Percentiles rank a stretch among this genome's conserved stretches.
Evolutionary conservation across 768 basidiomycete species (phyloP).

Genomic region (Chalciporus chontae): DNA sequence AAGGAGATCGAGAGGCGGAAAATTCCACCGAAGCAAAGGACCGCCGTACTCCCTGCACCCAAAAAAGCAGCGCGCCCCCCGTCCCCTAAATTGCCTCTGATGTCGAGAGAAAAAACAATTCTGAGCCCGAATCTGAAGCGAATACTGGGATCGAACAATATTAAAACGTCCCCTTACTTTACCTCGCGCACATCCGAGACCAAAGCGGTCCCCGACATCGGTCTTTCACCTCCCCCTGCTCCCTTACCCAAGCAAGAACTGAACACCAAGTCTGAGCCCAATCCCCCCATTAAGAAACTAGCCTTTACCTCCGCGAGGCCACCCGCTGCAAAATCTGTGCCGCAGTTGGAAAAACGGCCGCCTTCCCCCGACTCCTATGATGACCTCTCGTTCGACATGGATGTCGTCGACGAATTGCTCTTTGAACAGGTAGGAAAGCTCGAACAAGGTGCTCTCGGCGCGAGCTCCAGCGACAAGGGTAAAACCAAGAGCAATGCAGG

Average conservation of each 20-base stretch:
- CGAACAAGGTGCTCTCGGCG: conserved; percentile 18
- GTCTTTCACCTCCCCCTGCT: conserved; percentile 28
- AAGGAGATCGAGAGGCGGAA: conserved; percentile 1
- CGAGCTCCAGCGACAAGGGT: conserved; percentile 11
- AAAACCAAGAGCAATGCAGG: conserved; percentile 19
- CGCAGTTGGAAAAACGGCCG: conserved; percentile 8
- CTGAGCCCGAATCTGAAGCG: conserved; percentile 1
- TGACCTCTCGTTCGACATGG: conserved; percentile 34
- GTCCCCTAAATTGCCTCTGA: neutral
- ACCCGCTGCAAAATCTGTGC: neutral
- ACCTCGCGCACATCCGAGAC: conserved; percentile 3
- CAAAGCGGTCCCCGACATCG: conserved; percentile 23
- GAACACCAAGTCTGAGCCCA: conserved; percentile 29
- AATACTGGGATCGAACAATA: neutral
- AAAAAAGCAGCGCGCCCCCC: neutral
- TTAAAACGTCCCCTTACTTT: conserved; percentile 22
- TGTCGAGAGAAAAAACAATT: conserved; percentile 2
- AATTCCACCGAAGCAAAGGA: neutral
- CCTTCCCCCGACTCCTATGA: conserved; percentile 28
- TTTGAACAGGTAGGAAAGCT: conserved; percentile 35
- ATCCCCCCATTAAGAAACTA: conserved; percentile 1
- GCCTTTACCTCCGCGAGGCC: conserved; percentile 10
- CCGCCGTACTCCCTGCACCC: neutral
- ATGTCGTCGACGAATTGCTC: conserved; percentile 38
- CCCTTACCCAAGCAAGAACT: conserved; percentile 16